Base-by-base conservation (phyloP, 2,329 filamentous ascomycete species). In the Cladosporium sphaerospermum region DNA sequence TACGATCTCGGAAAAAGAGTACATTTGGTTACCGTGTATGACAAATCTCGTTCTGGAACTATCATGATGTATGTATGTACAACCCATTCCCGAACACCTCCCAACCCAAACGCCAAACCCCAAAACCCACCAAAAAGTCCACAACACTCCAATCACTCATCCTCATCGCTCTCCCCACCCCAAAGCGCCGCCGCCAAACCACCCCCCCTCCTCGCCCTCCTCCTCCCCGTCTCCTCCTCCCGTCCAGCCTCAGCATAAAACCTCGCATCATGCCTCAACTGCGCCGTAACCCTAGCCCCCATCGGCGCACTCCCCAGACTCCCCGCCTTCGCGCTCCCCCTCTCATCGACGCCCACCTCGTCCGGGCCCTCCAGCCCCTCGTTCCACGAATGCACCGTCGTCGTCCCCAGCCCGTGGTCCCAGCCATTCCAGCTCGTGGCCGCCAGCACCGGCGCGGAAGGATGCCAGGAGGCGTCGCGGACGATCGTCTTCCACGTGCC, bases 391-490 rank as follows among this genome's bases (percentile, higher is more conserved):
- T 95, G 89, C 14, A 92, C 68, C 0, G 86, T 86, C 57, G 87
- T 89, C 1, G 88, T 92, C 10, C 88, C 88, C 13, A 81, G 77
- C 0, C 82, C 78, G 68, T 86, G 83, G 45, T 83, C 84, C 71
- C 83, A 87, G 18, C 88, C 88, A 60, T 91, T 91, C 84, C 88
- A 89, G 0, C 85, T 83, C 8, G 89, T 93, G 37, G 89, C 89
- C 88, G 83, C 90, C 58, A 96, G 76, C 39, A 95, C 77, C 1
- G 90, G 89, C 2, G 86, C 88, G 59, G 79, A 85, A 0, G 91
- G 91, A 72, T 95, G 90, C 91, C 91, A 96, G 64, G 86, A 89
- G 18, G 87, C 89, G 74, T 96, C 91, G 33, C 91, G 78, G 16
- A 96, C 88, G 60, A 88, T 88, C 0, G 89, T 89, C 57, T 80